Base-by-base conservation (phyloP, 768 basidiomycete species). In the Trametes cingulata region DNA sequence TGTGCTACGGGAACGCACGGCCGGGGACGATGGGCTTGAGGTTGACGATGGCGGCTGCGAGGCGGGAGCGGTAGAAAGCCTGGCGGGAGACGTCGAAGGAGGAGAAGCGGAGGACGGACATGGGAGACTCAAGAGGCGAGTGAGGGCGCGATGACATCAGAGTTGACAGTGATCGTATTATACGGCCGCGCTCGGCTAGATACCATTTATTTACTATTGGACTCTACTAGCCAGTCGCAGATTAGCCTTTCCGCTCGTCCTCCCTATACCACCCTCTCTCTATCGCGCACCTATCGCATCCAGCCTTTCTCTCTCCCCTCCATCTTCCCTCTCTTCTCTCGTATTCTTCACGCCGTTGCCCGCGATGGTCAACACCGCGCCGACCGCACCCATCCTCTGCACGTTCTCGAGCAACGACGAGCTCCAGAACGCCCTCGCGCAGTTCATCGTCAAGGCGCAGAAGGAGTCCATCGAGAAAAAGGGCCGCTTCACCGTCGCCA, bases 1-100 rank as follows among this genome's bases (percentile, higher is more conserved):
- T n/a, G 19, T 13, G 45, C 29, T 33, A 10, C 6, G 10, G 4
- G 29, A 33, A 82, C 92, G 76, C 73, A 98, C 96, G 95, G 48
- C 95, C 95, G 40, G 94, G 93, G 9, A 95, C 85, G 65, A 97
- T 87, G 0, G 95, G 96, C 67, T 94, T 97, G 61, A 97, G 84
- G 71, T 98, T 98, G 46, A 98, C 95, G 62, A 97, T 88, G 1
- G 91, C 96, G 72, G 83, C 90, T 0, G 90, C 85, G 13, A 90
- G 79, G 1, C 83, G 65, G 3, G 85, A 81, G 24, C 84, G 81
- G 68, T 89, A 87, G 73, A 95, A 93, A 0, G 78, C 84, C 69
- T 93, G 91, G 41, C 80, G 79, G 6, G 88, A 85, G 10, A 93
- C 90, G 63, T 92, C 90, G 53, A 92, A 85, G 1, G 88, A 86